Conservation (phyloP, 2,329 filamentous ascomycete genomes). For the Cladophialophora exuberans region DNA sequence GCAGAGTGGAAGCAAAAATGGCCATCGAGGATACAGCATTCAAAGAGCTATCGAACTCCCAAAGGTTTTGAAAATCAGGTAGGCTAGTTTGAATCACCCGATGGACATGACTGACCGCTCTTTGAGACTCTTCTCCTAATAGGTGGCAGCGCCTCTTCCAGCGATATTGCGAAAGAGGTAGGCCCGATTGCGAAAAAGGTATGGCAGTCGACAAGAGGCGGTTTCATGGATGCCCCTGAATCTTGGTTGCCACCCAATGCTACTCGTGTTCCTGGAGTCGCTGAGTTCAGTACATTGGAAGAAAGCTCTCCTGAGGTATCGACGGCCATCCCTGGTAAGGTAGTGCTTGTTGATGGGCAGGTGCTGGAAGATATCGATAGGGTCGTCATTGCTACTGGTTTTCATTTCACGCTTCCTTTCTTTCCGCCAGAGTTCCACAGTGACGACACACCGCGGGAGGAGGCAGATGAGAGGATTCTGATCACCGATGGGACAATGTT, state of each 20-base stretch:
- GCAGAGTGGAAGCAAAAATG: conserved; percentile 49
- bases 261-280: too few relatives aligned
- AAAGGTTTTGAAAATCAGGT: conserved; percentile 54
- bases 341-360: conserved; percentile 58
- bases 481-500: conserved; percentile 65
- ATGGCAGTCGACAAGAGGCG: conserved; percentile 62
- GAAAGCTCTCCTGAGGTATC: too few relatives aligned
- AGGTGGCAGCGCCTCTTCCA: conserved; percentile 59
- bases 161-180: conserved; percentile 59
- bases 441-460: conserved; percentile 46
- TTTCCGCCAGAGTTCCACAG: conserved; percentile 56
- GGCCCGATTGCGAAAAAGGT: conserved; percentile 48
- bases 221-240: conserved; percentile 54
- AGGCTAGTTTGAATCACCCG: too few relatives aligned
- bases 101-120: too few relatives aligned
- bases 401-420: conserved; percentile 69
- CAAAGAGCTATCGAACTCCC: conserved; percentile 54
- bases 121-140: conserved; percentile 62
- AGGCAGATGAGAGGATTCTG: conserved; percentile 58
- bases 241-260: too few relatives aligned
- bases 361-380: conserved; percentile 60
- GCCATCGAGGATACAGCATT: conserved; percentile 53
- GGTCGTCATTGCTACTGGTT: conserved; percentile 70
- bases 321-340: conserved; percentile 54
- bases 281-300: too few relatives aligned